Evolutionary conservation across 2,329 filamentous ascomycete genomes (phyloP), one percentile per base, ranked within the genome.

Genomic region (Cladosporium sp.): DNA sequence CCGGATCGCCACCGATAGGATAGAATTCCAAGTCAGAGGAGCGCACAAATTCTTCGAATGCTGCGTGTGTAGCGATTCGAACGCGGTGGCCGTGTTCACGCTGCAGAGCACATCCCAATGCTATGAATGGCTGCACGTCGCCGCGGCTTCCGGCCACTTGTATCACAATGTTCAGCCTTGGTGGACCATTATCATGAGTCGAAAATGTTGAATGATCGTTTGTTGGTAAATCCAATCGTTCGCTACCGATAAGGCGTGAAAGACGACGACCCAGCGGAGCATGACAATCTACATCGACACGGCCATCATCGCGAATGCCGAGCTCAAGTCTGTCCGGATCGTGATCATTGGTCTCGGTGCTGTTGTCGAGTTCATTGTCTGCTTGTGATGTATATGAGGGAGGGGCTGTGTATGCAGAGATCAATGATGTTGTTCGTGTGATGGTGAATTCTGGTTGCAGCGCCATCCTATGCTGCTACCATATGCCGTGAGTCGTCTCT

Each of bases 51-150:
- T 78, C 72, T 64, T 84, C 79, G 65, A 92, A 92, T 1, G 80
- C 84, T 3, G 82, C 74, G 67, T 92, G 89, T 0, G 89, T 92
- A 4, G 88, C 88, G 40, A 92, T 75, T 28, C 89, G 83, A 1
- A 92, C 84, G 20, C 89, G 81, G 70, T 92, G 89, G 6, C 86
- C 84, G 66, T 88, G 87, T 0, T 78, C 82, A 12, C 84, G 78
- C 60, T 85, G 83, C 34, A 92, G 73, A 0, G 82, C 81, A 63
- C 86, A 83, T 1, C 87, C 88, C 1, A 91, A 72, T 0, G 88
- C 86, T n/a, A 90, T 78, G 67, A 91, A 91, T 0, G 88, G 88
- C 69, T 92, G 88, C 1, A 91, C 87, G 67, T 91, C 88, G 51
- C 88, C 88, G 42, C 88, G 80, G 11, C 86, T 89, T 5, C 88